Conservation (phyloP, 192 early-diverging fungal species). For the Coemansia sp. region DNA sequence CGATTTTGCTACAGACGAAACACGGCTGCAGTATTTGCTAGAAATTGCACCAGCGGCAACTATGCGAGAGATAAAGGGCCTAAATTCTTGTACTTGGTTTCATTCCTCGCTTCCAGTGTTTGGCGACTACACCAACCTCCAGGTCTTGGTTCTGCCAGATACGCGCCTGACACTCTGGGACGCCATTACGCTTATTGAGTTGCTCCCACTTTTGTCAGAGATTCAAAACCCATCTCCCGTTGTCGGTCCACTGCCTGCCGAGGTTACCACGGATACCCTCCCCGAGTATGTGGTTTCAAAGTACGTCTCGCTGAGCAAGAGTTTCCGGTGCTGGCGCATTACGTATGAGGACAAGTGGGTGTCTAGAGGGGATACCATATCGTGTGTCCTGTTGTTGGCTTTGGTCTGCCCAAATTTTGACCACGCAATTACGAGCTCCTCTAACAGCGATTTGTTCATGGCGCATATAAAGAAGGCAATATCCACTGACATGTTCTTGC, state of each 20-base stretch:
- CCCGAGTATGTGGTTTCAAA: background rate
- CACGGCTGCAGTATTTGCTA: background rate
- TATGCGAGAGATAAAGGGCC: background rate
- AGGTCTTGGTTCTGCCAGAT: background rate
- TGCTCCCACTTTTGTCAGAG: background rate
- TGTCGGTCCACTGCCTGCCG: background rate
- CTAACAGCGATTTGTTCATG: background rate
- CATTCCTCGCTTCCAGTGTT: background rate
- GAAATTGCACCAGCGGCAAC: background rate
- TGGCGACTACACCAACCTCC: background rate
- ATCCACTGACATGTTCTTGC: background rate
- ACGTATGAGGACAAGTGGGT: background rate
- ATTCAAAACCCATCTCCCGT: background rate
- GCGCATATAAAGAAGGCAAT: background rate
- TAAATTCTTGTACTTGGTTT: background rate
- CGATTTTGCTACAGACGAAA: background rate
- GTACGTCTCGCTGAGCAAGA: background rate
- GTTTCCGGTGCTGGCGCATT: background rate
- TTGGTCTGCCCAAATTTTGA: conserved; percentile 1
- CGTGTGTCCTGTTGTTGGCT: background rate
- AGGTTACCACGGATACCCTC: background rate
- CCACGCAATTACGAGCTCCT: background rate
- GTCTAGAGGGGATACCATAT: background rate
- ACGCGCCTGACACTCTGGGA: background rate
- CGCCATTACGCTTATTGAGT: background rate